These are phyloP conservation scores for Tilletia indica DNA, from an alignment of 1,284 basidiomycete species.

Conservation along the genomic window DNA sequence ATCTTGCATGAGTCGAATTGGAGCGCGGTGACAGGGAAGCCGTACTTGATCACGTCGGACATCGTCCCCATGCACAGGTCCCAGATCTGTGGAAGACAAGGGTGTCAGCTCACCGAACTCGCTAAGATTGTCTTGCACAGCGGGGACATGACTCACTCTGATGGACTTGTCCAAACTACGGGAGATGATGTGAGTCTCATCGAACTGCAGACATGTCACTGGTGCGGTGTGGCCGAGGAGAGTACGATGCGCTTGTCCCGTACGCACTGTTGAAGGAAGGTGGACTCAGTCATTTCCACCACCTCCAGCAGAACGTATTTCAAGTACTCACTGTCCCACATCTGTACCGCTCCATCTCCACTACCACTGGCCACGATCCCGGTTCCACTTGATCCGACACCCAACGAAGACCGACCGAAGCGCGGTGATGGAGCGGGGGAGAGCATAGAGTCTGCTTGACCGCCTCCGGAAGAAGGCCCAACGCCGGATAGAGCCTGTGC, in stretches of 20 bases:
- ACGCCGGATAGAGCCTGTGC: constrained; percentile 57
- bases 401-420: constrained; percentile 7
- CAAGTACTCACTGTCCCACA: constrained; percentile 77
- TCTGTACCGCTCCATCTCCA: constrained; percentile 91
- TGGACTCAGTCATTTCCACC: too few relatives aligned
- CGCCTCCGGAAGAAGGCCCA: not conserved
- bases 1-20: constrained; percentile 94
- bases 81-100: constrained; percentile 63
- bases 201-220: constrained; percentile 92
- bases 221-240: constrained; percentile 89
- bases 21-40: constrained; percentile 82
- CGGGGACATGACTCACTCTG: constrained; percentile 21
- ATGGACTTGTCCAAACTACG: constrained; percentile 88
- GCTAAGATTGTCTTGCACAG: not conserved
- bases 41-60: constrained; percentile 85
- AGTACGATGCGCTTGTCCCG: constrained; percentile 92
- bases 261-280: constrained; percentile 68
- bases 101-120: constrained; percentile 19
- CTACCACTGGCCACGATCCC: constrained; percentile 79
- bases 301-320: not conserved
- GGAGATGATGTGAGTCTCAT: constrained; percentile 87
- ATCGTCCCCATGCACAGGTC: constrained; percentile 87
- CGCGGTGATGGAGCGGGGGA: not conserved
- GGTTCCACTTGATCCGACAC: not conserved
- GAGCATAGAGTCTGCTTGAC: not conserved